phyloP scores from a whole-genome alignment of 1,284 basidiomycete species.

The Mycena citricolor region DNA sequence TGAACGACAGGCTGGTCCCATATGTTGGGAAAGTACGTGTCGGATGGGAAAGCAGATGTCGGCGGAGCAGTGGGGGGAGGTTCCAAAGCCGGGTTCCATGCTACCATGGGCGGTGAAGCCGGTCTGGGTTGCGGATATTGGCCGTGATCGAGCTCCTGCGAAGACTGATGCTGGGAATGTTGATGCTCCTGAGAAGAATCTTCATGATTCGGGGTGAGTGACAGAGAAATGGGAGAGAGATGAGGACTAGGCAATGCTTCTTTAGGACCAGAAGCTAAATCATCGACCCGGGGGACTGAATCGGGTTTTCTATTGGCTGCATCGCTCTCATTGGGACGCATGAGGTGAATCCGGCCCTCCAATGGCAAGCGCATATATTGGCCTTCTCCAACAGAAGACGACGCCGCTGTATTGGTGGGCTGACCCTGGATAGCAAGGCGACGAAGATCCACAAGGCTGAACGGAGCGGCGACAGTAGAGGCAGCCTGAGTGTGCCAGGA shows the following conservation, averaged over 20 bases:
- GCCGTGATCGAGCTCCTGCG: constrained; percentile 16
- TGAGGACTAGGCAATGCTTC: constrained; percentile 47
- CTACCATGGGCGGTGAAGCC: constrained; percentile 60
- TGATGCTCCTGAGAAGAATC: constrained; percentile 15
- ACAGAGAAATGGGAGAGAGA: constrained; percentile 38
- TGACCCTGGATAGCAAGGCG: constrained; percentile 65
- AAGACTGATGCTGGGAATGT: constrained; percentile 10
- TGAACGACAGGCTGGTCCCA: constrained; percentile 58
- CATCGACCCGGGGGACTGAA: constrained; percentile 27
- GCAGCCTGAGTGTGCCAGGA: constrained; percentile 29
- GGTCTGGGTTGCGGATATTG: constrained; percentile 36
- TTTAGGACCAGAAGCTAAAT: constrained; percentile 57
- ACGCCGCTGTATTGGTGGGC: constrained; percentile 29
- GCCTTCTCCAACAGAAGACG: constrained; percentile 53
- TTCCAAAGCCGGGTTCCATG: constrained; percentile 70
- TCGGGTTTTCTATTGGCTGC: constrained; percentile 2
- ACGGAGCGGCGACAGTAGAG: constrained; percentile 29
- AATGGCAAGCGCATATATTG: constrained; percentile 79
- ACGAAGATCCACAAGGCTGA: constrained; percentile 71
- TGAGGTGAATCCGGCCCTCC: constrained; percentile 82
- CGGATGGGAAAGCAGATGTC: constrained; percentile 54
- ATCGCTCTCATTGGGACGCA: constrained; percentile 54
- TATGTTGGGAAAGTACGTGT: constrained; percentile 72
- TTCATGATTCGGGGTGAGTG: constrained; percentile 37
- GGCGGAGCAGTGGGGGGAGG: constrained; percentile 65